Conservation (phyloP, 805 yeast species). For the Pachysolen tannophilus region DNA sequence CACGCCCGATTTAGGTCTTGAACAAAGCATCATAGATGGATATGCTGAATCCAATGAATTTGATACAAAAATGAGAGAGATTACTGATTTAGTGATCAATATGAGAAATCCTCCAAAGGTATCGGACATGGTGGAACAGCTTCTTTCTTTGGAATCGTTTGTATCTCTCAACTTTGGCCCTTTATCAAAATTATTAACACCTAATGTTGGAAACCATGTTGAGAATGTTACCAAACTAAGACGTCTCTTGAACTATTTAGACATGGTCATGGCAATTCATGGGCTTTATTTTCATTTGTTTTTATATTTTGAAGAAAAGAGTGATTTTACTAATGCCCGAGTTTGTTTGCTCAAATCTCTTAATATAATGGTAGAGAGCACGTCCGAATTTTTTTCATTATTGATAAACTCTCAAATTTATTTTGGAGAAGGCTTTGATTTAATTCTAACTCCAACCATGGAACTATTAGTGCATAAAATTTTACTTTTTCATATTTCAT, state of each 20-base stretch:
- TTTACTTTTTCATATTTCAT: slow-evolving; percentile 20
- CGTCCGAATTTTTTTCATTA: not conserved
- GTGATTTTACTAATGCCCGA: not conserved
- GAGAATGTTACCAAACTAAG: slow-evolving; percentile 11
- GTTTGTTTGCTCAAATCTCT: slow-evolving; percentile 1
- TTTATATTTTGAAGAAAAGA: slow-evolving; percentile 2
- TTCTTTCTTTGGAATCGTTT: slow-evolving; percentile 25
- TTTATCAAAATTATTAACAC: slow-evolving; percentile 13
- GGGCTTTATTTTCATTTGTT: slow-evolving; percentile 5
- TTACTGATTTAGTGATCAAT: slow-evolving; percentile 28
- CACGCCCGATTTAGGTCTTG: slow-evolving; percentile 24
- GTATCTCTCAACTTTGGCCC: slow-evolving; percentile 21
- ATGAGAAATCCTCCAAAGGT: slow-evolving; percentile 26
- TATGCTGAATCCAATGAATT: slow-evolving; percentile 22
- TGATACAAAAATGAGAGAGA: slow-evolving; percentile 9
- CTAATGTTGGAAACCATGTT: slow-evolving; percentile 9
- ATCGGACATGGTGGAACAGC: slow-evolving; percentile 22
- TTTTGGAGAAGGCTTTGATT: slow-evolving; percentile 29
- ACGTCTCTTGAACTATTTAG: slow-evolving; percentile 2
- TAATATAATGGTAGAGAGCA: not conserved
- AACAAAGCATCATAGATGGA: slow-evolving; percentile 19
- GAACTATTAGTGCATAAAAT: slow-evolving; percentile 31
- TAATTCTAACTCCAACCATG: slow-evolving; percentile 27
- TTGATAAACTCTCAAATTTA: slow-evolving; percentile 21
- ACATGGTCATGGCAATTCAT: not conserved